These are phyloP conservation scores for Halenospora varia DNA, from an alignment of 495 filamentous ascomycete species.

Conservation along the genomic window DNA sequence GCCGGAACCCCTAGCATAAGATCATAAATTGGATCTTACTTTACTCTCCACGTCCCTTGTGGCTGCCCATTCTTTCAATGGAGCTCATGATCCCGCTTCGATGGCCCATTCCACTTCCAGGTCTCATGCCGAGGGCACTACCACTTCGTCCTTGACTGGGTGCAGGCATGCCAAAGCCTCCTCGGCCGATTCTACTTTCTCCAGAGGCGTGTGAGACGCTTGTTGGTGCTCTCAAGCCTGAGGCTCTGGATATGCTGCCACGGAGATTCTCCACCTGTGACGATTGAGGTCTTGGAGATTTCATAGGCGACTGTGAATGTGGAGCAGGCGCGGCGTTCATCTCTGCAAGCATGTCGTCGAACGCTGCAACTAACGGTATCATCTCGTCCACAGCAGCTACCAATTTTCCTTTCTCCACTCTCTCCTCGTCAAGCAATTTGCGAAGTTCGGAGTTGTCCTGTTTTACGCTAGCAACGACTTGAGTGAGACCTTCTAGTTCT, in stretches of 20 bases:
- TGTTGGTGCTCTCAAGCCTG: constrained; percentile 40
- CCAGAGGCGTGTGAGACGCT: constrained; percentile 18
- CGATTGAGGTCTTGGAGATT: constrained; percentile 2
- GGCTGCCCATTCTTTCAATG: constrained; percentile 65
- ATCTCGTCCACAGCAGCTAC: constrained; percentile 92
- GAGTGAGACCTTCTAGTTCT: constrained; percentile 64
- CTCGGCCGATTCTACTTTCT: constrained; percentile 41
- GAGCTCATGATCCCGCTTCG: constrained; percentile 60
- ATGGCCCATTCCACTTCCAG: constrained; percentile 35
- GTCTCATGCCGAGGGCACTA: constrained; percentile 17
- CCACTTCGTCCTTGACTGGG: constrained; percentile 36
- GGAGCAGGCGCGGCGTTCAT: constrained; percentile 8
- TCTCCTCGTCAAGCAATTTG: constrained; percentile 66
- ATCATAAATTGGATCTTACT: too few relatives aligned
- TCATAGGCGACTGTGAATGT: not conserved
- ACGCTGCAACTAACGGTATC: constrained; percentile 48
- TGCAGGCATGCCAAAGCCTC: constrained; percentile 18
- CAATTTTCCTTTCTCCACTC: constrained; percentile 89
- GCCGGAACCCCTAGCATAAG: not conserved
- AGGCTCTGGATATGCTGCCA: constrained; percentile 28
- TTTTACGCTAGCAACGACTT: constrained; percentile 62
- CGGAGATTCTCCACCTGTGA: constrained; percentile 18
- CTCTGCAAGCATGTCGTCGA: constrained; percentile 26
- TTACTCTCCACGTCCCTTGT: constrained; percentile 27
- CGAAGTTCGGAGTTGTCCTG: constrained; percentile 61